Conservation (phyloP, 1,284 basidiomycete genomes). For the Phylloporus sp. region DNA sequence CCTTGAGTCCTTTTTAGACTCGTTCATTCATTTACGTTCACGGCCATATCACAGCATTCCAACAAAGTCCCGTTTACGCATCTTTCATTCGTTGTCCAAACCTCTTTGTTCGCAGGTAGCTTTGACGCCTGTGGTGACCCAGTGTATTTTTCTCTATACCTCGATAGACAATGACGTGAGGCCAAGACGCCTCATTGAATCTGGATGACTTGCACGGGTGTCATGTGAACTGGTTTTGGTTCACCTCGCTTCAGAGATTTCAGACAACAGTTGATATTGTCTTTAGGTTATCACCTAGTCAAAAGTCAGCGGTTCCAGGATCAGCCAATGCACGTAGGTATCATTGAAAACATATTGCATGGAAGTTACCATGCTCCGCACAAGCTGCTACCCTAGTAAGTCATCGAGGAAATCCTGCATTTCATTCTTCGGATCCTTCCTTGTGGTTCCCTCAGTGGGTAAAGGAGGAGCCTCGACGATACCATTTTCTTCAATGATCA, state of each 20-base stretch:
- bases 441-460: slow-evolving; percentile 41
- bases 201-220: no score
- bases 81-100: slow-evolving; percentile 15
- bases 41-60: slow-evolving; percentile 5
- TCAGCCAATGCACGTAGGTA: neutral
- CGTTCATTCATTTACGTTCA: slow-evolving; percentile 3
- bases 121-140: neutral
- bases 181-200: neutral
- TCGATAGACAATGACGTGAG: neutral
- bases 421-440: slow-evolving; percentile 56
- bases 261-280: no score
- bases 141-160: slow-evolving; percentile 6
- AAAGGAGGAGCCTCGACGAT: slow-evolving; percentile 61
- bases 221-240: no score
- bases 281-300: neutral
- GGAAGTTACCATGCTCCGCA: neutral
- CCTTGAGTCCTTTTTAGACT: slow-evolving; percentile 2
- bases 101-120: neutral
- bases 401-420: slow-evolving; percentile 81
- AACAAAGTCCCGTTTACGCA: neutral
- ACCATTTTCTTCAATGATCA: slow-evolving; percentile 30
- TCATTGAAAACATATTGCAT: neutral
- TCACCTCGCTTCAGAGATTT: no score
- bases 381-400: slow-evolving; percentile 48
- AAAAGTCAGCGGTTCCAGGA: neutral